phyloP scores from a whole-genome alignment of 139 green algal species.

The Coccomyxa sp. region DNA sequence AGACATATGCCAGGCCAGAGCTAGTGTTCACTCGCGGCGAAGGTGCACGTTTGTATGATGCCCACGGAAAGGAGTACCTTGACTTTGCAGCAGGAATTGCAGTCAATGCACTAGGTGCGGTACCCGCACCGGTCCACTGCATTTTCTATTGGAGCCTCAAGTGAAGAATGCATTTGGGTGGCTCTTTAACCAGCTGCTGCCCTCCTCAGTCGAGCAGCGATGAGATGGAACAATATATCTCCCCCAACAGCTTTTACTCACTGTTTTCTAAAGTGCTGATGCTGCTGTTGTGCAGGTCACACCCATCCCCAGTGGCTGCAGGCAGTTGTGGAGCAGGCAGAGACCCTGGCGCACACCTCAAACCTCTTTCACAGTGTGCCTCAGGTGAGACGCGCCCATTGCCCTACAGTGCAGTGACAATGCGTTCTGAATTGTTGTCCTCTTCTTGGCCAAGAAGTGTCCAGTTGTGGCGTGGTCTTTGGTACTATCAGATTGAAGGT shows the following conservation, averaged over 20 bases:
- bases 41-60: slow-evolving; percentile 78
- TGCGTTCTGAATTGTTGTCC: no score
- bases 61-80: slow-evolving; percentile 83
- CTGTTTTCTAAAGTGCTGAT: no score
- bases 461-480: no score
- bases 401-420: no score
- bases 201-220: no score
- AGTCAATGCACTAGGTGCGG: slow-evolving; percentile 86
- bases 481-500: no score
- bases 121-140: background rate
- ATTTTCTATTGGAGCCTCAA: background rate
- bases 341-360: slow-evolving; percentile 78
- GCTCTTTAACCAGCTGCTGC: background rate
- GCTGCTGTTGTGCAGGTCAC: slow-evolving; percentile 51
- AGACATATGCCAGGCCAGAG: slow-evolving; percentile 78
- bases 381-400: slow-evolving; percentile 23
- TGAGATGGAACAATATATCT: background rate
- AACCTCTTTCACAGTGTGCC: slow-evolving; percentile 97
- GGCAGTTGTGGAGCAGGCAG: slow-evolving; percentile 78
- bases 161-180: no score
- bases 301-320: slow-evolving; percentile 76
- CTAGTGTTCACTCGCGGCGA: slow-evolving; percentile 78
- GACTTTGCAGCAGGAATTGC: slow-evolving; percentile 97
- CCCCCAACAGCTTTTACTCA: no score
- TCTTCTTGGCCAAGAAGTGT: no score